These are phyloP conservation scores for Clarireedia hainanense DNA, from an alignment of 2,329 filamentous ascomycete species.

Conservation along the genomic window DNA sequence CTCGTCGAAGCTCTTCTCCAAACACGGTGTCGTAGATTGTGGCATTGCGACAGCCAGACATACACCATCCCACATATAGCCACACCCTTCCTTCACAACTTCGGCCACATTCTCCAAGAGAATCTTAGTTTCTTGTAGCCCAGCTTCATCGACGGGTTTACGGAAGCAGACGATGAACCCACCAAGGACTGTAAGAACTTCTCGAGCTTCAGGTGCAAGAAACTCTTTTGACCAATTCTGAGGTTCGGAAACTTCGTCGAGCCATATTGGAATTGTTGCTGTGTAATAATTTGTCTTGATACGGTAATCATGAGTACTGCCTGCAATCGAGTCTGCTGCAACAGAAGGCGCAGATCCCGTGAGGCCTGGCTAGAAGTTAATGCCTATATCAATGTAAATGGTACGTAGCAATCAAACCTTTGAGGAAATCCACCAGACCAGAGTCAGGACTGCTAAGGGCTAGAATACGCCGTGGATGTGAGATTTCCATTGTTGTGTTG, in stretches of 20 bases:
- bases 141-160: slow-evolving; percentile 29
- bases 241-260: slow-evolving; percentile 46
- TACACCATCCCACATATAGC: slow-evolving; percentile 58
- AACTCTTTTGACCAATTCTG: slow-evolving; percentile 48
- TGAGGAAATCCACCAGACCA: slow-evolving; percentile 42
- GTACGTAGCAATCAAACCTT: slow-evolving; percentile 37
- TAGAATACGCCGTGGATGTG: slow-evolving; percentile 49
- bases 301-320: slow-evolving; percentile 47
- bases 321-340: slow-evolving; percentile 37
- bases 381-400: not conserved
- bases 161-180: slow-evolving; percentile 49
- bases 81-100: slow-evolving; percentile 49
- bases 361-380: slow-evolving; percentile 36
- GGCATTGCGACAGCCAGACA: slow-evolving; percentile 49
- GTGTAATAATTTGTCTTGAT: slow-evolving; percentile 55
- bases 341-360: slow-evolving; percentile 38
- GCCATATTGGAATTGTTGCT: slow-evolving; percentile 55
- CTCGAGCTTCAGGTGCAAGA: slow-evolving; percentile 50
- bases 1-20: slow-evolving; percentile 38
- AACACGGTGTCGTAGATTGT: slow-evolving; percentile 22
- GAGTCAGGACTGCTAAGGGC: slow-evolving; percentile 39
- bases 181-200: slow-evolving; percentile 54
- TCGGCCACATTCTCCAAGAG: slow-evolving; percentile 46
- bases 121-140: slow-evolving; percentile 25
- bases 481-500: slow-evolving; percentile 30